Evolutionary conservation across 2,329 filamentous ascomycete species (phyloP).

Genomic region (Hypoxylon sp.): DNA sequence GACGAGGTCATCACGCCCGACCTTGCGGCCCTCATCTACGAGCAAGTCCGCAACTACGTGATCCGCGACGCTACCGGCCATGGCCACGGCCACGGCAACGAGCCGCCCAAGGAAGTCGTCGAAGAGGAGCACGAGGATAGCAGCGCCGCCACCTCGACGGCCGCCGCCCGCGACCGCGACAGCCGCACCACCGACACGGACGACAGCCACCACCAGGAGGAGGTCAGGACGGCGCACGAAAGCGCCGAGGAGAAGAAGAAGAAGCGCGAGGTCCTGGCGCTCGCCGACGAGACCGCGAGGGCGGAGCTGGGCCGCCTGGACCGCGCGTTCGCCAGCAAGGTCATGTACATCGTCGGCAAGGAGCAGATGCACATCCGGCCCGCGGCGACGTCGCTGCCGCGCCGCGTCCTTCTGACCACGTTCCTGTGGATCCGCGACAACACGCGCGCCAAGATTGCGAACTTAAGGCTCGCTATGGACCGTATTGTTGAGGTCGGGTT

Average conservation of each 20-base stretch:
- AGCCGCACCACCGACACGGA: not conserved
- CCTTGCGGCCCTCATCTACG: conserved; percentile 69
- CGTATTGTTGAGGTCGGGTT: conserved; percentile 76
- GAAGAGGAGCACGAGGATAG: conserved; percentile 15
- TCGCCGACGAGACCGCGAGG: conserved; percentile 44
- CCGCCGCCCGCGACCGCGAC: not conserved
- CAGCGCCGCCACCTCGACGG: not conserved
- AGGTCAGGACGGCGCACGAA: not conserved
- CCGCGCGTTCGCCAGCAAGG: conserved; percentile 60
- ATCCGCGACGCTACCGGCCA: conserved; percentile 49
- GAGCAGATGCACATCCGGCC: conserved; percentile 66
- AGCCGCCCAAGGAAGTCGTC: conserved; percentile 15
- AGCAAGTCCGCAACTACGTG: conserved; percentile 67
- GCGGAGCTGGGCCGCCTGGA: conserved; percentile 59
- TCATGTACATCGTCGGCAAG: conserved; percentile 70
- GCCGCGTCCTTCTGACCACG: conserved; percentile 61
- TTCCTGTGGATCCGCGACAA: conserved; percentile 77
- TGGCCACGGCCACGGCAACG: too few relatives aligned
- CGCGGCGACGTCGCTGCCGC: conserved; percentile 54
- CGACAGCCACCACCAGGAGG: not conserved
- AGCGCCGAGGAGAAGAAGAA: conserved; percentile 7
- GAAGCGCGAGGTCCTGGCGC: conserved; percentile 4
- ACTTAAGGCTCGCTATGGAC: conserved; percentile 69
- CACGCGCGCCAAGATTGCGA: conserved; percentile 73
- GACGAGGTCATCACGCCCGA: conserved; percentile 76